Percentiles rank a stretch among this genome's conserved stretches.
These are phyloP conservation scores for Picea abies DNA, from an alignment of 83 land plant species.

Conservation along the genomic window DNA sequence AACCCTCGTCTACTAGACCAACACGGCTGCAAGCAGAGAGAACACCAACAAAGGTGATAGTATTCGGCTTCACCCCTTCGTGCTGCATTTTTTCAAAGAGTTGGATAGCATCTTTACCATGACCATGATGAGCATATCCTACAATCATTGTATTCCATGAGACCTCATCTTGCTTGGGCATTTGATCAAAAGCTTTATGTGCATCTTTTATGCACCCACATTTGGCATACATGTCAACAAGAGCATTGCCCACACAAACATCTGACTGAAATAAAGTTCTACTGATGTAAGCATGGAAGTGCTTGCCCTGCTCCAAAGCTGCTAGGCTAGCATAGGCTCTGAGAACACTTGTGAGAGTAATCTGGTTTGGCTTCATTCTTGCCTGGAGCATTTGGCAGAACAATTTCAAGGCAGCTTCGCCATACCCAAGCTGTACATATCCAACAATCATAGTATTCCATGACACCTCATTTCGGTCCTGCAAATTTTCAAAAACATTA, in stretches of 20 bases:
- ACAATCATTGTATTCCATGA: conserved; percentile 15
- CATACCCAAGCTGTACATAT: conserved; percentile 31
- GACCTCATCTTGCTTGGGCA: not conserved
- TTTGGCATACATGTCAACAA: conserved; percentile 15
- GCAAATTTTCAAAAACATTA: conserved; percentile 44
- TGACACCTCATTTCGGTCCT: conserved; percentile 36
- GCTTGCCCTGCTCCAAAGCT: conserved; percentile 5
- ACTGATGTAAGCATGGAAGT: conserved; percentile 8
- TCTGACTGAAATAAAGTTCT: conserved; percentile 9
- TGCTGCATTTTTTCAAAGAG: conserved; percentile 6
- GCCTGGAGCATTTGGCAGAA: conserved; percentile 31
- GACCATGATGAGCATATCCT: conserved; percentile 11
- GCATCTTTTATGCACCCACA: conserved; percentile 7
- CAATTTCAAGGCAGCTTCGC: conserved; percentile 17
- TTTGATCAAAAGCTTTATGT: not conserved
- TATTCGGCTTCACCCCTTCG: not conserved
- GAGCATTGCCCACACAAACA: conserved; percentile 14
- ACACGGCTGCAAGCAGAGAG: conserved; percentile 73
- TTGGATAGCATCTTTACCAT: conserved; percentile 10
- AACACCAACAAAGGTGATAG: not conserved
- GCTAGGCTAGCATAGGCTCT: conserved; percentile 3
- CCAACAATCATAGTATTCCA: conserved; percentile 59
- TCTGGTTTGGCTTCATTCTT: conserved; percentile 16
- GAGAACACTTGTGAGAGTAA: conserved; percentile 13
- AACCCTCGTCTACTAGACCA: conserved; percentile 70